Conservation (phyloP, 345 rosid genomes). For the Populus tremula region DNA sequence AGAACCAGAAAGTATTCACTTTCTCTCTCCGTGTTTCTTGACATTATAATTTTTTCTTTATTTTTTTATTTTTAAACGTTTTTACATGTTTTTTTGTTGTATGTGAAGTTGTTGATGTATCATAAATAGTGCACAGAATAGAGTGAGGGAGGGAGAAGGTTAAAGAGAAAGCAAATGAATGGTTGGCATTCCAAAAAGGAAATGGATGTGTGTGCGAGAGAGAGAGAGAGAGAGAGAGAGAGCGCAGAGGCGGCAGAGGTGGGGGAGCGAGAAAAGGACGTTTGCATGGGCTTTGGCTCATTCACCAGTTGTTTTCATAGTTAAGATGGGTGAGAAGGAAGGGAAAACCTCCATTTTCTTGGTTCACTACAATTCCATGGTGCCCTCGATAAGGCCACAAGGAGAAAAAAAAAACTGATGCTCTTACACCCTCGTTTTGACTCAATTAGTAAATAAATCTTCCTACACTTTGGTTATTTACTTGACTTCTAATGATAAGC, state of each 20-base stretch:
- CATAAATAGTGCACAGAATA: conserved; percentile 10
- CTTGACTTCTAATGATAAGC: conserved; percentile 5
- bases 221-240: conserved; percentile 38
- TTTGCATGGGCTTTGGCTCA: conserved; percentile 92
- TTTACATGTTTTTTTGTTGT: conserved; percentile 9
- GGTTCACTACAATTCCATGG: conserved; percentile 60
- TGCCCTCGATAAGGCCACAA: background rate
- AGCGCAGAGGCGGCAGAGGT: conserved; percentile 77
- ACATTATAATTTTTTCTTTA: background rate
- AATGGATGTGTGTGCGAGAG: conserved; percentile 2
- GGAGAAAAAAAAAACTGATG: too few relatives aligned
- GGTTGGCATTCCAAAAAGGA: conserved; percentile 24
- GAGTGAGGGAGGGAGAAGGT: background rate
- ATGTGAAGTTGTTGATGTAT: conserved; percentile 15
- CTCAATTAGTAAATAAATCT: conserved; percentile 11
- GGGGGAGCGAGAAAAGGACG: conserved; percentile 88
- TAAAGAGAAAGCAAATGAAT: conserved; percentile 16
- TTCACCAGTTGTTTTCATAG: conserved; percentile 88
- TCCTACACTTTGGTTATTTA: background rate
- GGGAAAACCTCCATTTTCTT: conserved; percentile 30
- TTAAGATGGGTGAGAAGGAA: conserved; percentile 30
- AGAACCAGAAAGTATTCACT: conserved; percentile 10
- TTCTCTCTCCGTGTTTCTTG: background rate
- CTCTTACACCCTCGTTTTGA: background rate
- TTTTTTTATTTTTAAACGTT: too few relatives aligned